Conservation (phyloP, 1,139 yeast genomes). For the Candida sanyaensis region DNA sequence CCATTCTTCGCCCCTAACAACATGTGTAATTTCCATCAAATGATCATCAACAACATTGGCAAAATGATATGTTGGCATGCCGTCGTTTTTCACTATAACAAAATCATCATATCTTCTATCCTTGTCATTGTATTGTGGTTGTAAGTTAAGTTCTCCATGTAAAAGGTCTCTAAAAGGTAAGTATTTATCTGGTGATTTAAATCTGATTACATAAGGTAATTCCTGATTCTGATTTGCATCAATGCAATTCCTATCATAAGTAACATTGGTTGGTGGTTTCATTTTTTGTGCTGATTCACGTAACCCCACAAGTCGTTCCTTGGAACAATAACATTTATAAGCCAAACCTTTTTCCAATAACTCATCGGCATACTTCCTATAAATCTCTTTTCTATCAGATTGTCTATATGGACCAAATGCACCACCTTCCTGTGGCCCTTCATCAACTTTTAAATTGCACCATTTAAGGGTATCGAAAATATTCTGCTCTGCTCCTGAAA, state of each 20-base stretch:
- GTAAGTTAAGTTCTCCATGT: conserved; percentile 75
- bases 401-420: conserved; percentile 78
- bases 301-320: conserved; percentile 68
- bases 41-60: conserved; percentile 97
- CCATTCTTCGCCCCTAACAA: conserved; percentile 98
- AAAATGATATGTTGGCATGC: conserved; percentile 92
- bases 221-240: conserved; percentile 29
- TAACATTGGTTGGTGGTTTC: conserved; percentile 88
- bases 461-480: conserved; percentile 75
- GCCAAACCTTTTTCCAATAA: conserved; percentile 71
- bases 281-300: conserved; percentile 72
- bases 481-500: conserved; percentile 78
- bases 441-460: conserved; percentile 79
- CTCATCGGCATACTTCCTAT: conserved; percentile 54
- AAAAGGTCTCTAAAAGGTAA: conserved; percentile 69
- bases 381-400: conserved; percentile 72
- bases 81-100: conserved; percentile 85
- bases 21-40: conserved; percentile 89
- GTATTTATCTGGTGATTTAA: conserved; percentile 69
- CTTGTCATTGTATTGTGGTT: conserved; percentile 70
- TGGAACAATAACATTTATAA: conserved; percentile 83
- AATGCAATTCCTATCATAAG: conserved; percentile 83
- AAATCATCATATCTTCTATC: conserved; percentile 90
- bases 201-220: conserved; percentile 50
- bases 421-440: conserved; percentile 76